Evolutionary conservation across 306 rosid species (phyloP).

Genomic region (Luffa acutangula): DNA sequence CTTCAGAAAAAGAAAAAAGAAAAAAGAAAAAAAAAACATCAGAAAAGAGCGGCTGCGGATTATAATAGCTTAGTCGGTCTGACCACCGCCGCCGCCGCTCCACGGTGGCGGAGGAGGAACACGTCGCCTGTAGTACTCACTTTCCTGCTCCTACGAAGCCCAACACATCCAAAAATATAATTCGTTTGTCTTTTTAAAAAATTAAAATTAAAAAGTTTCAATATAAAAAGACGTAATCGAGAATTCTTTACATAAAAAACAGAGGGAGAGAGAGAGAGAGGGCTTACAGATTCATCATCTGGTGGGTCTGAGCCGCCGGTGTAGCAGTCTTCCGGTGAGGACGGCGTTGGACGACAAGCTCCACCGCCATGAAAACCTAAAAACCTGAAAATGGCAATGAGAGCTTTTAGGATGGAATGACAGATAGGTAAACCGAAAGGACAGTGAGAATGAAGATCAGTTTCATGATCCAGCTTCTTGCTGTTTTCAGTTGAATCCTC

Average conservation of each 20-base stretch:
- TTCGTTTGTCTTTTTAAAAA: no score
- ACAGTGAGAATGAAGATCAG: neutral
- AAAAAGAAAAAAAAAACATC: no score
- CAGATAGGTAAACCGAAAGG: neutral
- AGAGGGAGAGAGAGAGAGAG: no score
- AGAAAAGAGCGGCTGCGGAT: neutral
- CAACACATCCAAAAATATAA: neutral
- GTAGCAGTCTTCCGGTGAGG: neutral
- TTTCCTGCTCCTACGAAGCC: neutral
- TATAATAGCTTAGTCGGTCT: neutral
- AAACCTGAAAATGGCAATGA: neutral
- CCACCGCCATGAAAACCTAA: neutral
- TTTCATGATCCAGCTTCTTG: neutral
- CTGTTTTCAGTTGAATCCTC: neutral
- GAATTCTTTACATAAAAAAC: no score
- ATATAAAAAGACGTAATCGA: no score
- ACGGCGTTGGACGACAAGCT: neutral
- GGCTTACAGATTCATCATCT: neutral
- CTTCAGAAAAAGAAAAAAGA: no score
- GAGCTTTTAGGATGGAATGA: neutral
- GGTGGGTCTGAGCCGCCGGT: neutral
- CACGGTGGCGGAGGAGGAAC: neutral
- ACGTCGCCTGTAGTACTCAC: neutral
- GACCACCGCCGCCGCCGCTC: constrained; percentile 1
- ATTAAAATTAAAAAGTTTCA: no score